Percentiles rank a stretch among this genome's conserved stretches.
These are phyloP conservation scores for Orbilia blumenaviensis DNA, from an alignment of 2,329 filamentous ascomycete genomes.

Conservation along the genomic window DNA sequence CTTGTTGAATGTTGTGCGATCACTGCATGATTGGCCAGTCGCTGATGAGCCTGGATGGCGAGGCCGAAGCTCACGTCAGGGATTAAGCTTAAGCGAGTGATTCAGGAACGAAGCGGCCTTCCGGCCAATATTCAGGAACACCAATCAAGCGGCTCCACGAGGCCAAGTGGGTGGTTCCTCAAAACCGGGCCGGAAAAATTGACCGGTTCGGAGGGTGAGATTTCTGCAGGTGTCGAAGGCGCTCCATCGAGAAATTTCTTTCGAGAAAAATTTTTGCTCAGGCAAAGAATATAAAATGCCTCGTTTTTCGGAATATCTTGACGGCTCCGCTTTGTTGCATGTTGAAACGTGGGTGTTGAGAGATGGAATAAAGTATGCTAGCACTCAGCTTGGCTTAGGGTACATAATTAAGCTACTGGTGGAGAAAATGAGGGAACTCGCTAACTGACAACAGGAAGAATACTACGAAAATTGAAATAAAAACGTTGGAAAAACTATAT, in stretches of 20 bases:
- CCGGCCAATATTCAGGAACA: slow-evolving; percentile 51
- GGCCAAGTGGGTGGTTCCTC: slow-evolving; percentile 40
- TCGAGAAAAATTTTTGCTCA: neutral
- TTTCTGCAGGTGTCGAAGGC: slow-evolving; percentile 16
- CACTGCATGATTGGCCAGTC: slow-evolving; percentile 32
- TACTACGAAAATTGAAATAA: neutral
- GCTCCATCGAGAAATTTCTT: slow-evolving; percentile 26
- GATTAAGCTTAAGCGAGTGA: slow-evolving; percentile 49
- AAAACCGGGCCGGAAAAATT: slow-evolving; percentile 44
- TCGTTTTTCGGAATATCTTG: slow-evolving; percentile 9
- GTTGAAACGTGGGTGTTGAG: slow-evolving; percentile 18
- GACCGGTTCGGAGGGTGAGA: slow-evolving; percentile 33
- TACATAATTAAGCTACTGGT: too few relatives aligned
- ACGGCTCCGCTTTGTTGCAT: slow-evolving; percentile 26
- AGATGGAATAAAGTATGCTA: neutral
- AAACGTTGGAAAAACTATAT: slow-evolving; percentile 1
- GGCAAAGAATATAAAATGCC: slow-evolving; percentile 6
- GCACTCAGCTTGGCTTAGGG: too few relatives aligned
- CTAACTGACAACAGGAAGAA: neutral
- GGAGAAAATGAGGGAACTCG: neutral
- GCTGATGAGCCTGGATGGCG: slow-evolving; percentile 42
- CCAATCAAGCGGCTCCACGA: slow-evolving; percentile 50
- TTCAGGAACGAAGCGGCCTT: slow-evolving; percentile 47
- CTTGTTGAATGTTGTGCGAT: slow-evolving; percentile 33
- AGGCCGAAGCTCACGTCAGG: slow-evolving; percentile 45